phyloP scores from a whole-genome alignment of 148 eudicot genomes.

The Mesembryanthemum crystallinum region DNA sequence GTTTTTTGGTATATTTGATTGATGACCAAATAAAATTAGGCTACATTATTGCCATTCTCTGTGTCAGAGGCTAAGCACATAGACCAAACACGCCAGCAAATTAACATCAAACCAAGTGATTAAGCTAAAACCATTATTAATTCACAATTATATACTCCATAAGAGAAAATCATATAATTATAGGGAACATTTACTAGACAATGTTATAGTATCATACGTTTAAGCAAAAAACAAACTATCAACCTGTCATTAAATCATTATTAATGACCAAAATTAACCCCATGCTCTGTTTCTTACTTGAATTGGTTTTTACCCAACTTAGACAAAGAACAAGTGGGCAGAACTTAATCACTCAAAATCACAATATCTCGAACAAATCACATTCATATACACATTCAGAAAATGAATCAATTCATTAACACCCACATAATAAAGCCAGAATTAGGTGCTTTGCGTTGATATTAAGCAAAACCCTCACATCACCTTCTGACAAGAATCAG shows the following conservation, averaged over 20 bases:
- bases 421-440: constrained; percentile 2
- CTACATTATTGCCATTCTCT: constrained; percentile 11
- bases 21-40: not conserved
- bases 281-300: not conserved
- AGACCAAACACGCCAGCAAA: not conserved
- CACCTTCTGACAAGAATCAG: constrained; percentile 13
- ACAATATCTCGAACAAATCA: constrained; percentile 18
- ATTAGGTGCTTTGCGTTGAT: constrained; percentile 27
- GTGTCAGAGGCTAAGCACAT: not conserved
- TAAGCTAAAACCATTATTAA: not conserved
- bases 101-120: not conserved
- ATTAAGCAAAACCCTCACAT: constrained; percentile 15
- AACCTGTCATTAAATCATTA: constrained; percentile 5
- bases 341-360: constrained; percentile 12
- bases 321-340: constrained; percentile 24
- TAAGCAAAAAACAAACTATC: not conserved
- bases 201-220: not conserved
- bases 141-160: not conserved
- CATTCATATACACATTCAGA: not conserved
- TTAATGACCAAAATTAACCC: not conserved
- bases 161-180: not conserved
- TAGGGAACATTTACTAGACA: constrained; percentile 9
- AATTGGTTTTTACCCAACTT: constrained; percentile 3
- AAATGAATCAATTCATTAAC: not conserved
- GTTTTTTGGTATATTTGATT: not conserved